phyloP scores from a whole-genome alignment of 495 filamentous ascomycete genomes.

The Apodospora peruviana region DNA sequence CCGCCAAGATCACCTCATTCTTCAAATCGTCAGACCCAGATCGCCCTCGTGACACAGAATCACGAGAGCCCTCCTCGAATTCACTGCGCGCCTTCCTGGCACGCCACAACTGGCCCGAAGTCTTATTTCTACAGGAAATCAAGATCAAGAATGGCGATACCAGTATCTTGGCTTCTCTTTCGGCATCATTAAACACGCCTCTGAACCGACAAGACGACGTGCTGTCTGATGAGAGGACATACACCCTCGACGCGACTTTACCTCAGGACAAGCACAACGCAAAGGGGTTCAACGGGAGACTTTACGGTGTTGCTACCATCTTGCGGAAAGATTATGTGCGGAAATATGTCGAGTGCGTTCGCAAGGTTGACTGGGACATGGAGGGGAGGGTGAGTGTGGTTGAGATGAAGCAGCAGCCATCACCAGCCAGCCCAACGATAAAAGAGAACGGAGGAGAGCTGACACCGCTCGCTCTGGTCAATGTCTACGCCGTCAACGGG shows the following conservation, averaged over 20 bases:
- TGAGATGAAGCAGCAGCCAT: slow-evolving; percentile 17
- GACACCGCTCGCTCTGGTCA: slow-evolving; percentile 35
- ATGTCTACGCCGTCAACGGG: slow-evolving; percentile 51
- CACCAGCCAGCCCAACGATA: background rate
- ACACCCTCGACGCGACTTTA: slow-evolving; percentile 36
- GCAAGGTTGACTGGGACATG: slow-evolving; percentile 41
- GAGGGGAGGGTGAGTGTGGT: slow-evolving; percentile 46
- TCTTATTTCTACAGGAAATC: slow-evolving; percentile 49
- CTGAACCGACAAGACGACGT: slow-evolving; percentile 16
- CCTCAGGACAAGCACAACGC: slow-evolving; percentile 45
- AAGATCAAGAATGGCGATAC: slow-evolving; percentile 38
- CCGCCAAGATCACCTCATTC: slow-evolving; percentile 34
- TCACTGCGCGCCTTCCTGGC: slow-evolving; percentile 40
- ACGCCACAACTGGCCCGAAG: slow-evolving; percentile 40
- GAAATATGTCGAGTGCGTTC: slow-evolving; percentile 9
- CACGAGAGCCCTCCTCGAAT: slow-evolving; percentile 4
- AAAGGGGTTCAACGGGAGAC: slow-evolving; percentile 38
- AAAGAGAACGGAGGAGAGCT: too few species aligned
- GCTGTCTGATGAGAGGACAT: slow-evolving; percentile 20
- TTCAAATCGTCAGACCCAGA: slow-evolving; percentile 19
- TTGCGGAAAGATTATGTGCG: slow-evolving; percentile 37
- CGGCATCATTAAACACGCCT: slow-evolving; percentile 23
- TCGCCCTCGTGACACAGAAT: background rate
- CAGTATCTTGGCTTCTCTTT: slow-evolving; percentile 19
- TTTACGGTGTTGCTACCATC: slow-evolving; percentile 48